Conservation (phyloP, 441 rosid genomes). For the Hura crepitans region DNA sequence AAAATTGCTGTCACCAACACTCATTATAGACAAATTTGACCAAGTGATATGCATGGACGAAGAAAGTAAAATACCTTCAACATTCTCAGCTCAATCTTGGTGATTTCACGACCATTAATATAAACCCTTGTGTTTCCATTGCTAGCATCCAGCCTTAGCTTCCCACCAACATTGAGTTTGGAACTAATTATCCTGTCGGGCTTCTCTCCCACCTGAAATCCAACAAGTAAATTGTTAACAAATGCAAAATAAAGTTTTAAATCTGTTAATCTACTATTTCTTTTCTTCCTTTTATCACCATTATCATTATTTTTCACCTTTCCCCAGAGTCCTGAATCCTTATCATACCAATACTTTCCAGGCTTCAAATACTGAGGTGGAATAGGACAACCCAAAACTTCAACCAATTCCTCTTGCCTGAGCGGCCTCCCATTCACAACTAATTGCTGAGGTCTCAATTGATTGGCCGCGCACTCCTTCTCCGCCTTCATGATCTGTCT, state of each 20-base stretch:
- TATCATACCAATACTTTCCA: constrained; percentile 64
- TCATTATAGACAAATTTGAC: not conserved
- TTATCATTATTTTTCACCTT: constrained; percentile 33
- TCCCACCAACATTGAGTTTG: constrained; percentile 46
- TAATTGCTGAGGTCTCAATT: constrained; percentile 50
- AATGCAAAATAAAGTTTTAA: not conserved
- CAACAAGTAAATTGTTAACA: constrained; percentile 7
- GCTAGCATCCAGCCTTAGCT: constrained; percentile 45
- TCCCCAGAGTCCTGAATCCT: constrained; percentile 60
- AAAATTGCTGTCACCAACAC: not conserved
- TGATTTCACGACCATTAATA: constrained; percentile 60
- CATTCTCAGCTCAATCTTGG: constrained; percentile 40
- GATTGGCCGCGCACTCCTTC: constrained; percentile 50
- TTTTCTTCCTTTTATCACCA: not conserved
- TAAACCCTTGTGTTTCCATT: constrained; percentile 49
- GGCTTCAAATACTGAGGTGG: constrained; percentile 57
- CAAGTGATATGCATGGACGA: not conserved
- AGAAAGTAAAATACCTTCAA: constrained; percentile 29
- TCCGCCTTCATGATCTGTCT: constrained; percentile 56
- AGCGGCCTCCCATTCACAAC: constrained; percentile 45
- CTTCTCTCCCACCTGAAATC: constrained; percentile 54
- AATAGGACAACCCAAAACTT: constrained; percentile 38
- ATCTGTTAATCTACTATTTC: not conserved
- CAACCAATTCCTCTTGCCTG: constrained; percentile 47
- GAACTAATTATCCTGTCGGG: constrained; percentile 54